Evolutionary conservation across 2,329 filamentous ascomycete genomes (phyloP).

Genomic region (Trichocomaceae sp.): DNA sequence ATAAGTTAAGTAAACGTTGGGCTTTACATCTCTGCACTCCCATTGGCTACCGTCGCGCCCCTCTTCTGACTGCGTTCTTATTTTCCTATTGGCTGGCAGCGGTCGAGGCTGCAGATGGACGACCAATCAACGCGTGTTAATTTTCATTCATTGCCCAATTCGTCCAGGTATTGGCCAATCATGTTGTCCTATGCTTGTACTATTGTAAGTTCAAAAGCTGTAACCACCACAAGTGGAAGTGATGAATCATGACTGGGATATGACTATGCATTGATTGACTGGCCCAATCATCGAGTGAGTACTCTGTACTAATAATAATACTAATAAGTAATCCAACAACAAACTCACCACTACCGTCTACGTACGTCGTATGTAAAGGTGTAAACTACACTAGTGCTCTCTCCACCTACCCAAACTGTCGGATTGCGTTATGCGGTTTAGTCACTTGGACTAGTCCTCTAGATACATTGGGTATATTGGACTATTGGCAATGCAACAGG

Average conservation of each 20-base stretch:
- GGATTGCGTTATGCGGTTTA: constrained; percentile 2
- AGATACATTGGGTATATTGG: no score
- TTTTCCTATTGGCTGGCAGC: not conserved
- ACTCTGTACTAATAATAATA: no score
- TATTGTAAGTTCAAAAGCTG: no score
- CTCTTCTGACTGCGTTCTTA: not conserved
- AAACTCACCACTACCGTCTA: no score
- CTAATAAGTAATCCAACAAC: not conserved
- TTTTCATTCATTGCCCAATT: not conserved
- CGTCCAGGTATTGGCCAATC: not conserved
- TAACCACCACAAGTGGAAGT: no score
- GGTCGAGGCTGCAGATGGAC: not conserved
- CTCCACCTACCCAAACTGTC: constrained; percentile 9
- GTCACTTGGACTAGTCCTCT: no score
- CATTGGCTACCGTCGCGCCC: not conserved
- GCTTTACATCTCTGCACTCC: not conserved
- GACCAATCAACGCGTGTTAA: not conserved
- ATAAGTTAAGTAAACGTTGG: not conserved
- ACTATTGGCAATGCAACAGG: not conserved
- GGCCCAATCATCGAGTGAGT: no score
- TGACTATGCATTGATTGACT: no score
- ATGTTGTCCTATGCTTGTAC: not conserved
- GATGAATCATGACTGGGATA: no score
- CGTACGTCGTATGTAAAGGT: no score
- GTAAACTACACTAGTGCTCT: not conserved